Base-by-base conservation (phyloP, 2,329 filamentous ascomycete genomes). In the Cytospora piceae region DNA sequence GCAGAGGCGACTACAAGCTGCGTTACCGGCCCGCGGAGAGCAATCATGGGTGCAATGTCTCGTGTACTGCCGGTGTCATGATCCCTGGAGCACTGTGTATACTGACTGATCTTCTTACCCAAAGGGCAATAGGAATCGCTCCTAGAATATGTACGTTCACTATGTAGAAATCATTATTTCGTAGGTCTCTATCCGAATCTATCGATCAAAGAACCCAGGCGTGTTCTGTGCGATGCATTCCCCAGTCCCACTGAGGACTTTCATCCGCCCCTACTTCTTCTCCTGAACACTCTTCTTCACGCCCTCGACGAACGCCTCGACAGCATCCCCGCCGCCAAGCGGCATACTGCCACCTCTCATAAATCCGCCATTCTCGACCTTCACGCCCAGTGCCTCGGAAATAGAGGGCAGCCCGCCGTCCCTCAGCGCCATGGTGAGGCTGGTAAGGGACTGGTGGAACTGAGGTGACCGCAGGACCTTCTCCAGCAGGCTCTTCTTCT, bases 341-440 rank as follows among this genome's bases (percentile, higher is more conserved):
- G 94, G 94, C 81, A 97, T 89, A 59, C 87, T 90, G 7, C 92
- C 90, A 63, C 91, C 88, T 68, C 84, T 85, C 73, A 96, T 84
- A 69, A 91, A 90, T 4, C 94, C 94, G n/a, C 90, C 90, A 74
- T 97, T 93, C 73, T 90, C 85, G 24, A 99, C 87, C 71, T 88
- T 87, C 66, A 98, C 86, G 8, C 88, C 86, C 49, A 99, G 81
- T 4, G 94, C 94, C 72, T 96, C 93, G 8, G 93, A 90, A 69
- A 99, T 90, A 71, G 89, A 96, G 5, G 94, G 94, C 65, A 99
- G 79, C 0, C 94, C 95, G 15, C 95, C 95, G 72, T 98, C 94
- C 65, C 93, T 85, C 63, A 99, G 81, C 15, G 95, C 95, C 77
- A 93, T 88, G 0, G 93, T 97, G 71, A 99, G 80, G 74, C 91